These are phyloP conservation scores for Pezicula radicicola DNA, from an alignment of 2,329 filamentous ascomycete species.

Conservation along the genomic window DNA sequence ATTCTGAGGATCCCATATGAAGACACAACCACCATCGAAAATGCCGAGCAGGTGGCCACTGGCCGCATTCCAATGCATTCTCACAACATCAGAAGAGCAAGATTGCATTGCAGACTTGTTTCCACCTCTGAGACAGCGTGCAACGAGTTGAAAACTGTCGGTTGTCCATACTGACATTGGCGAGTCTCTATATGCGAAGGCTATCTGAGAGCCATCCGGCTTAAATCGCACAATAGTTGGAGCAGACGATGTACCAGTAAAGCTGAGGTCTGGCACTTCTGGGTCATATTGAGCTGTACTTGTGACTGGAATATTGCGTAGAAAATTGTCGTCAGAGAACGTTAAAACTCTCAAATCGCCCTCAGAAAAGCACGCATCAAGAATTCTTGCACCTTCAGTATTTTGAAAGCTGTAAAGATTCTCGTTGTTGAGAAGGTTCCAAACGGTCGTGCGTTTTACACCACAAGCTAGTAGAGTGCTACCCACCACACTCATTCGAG, in stretches of 20 bases:
- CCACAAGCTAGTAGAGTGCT: conserved; percentile 3
- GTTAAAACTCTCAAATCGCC: conserved; percentile 4
- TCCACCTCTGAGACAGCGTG: conserved; percentile 2
- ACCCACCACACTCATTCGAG: conserved; percentile 6
- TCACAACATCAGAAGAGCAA: conserved; percentile 2
- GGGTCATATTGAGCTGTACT: conserved; percentile 1
- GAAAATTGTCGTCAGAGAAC: conserved; percentile 2
- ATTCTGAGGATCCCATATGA: conserved; percentile 6
- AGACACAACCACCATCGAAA: conserved; percentile 3
- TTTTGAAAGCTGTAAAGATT: conserved; percentile 2
- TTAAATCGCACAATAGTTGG: conserved; percentile 8
- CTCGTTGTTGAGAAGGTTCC: not conserved
- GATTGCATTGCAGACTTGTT: not conserved
- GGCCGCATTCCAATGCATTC: conserved; percentile 4
- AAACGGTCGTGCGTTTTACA: conserved; percentile 2
- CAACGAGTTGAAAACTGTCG: conserved; percentile 4
- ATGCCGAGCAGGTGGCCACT: conserved; percentile 4
- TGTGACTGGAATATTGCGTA: conserved; percentile 3
- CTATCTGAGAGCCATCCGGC: conserved; percentile 10
- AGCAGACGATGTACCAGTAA: conserved; percentile 1
- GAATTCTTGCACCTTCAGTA: conserved; percentile 1
- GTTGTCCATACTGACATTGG: conserved; percentile 14
- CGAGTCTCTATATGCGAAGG: conserved; percentile 12
- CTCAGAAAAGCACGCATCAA: conserved; percentile 4
- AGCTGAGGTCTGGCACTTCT: not conserved